phyloP scores from a whole-genome alignment of 169 alveolate genomes.

The Amoebophrya sp. region DNA sequence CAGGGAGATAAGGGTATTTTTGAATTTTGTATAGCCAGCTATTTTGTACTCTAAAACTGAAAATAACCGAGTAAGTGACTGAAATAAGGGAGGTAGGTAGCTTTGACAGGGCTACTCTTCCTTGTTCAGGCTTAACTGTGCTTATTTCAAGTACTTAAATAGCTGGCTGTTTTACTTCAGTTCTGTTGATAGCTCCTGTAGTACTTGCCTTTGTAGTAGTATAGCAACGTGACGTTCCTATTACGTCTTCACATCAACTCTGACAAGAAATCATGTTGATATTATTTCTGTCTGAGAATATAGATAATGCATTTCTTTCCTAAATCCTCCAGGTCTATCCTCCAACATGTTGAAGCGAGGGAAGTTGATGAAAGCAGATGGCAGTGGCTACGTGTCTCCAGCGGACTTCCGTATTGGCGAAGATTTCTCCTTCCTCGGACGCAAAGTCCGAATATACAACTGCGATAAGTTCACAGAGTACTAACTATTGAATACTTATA shows the following conservation, averaged over 20 bases:
- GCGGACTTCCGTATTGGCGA: neutral
- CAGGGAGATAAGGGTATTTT: slow-evolving; percentile 52
- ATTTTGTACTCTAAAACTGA: no score
- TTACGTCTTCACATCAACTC: no score
- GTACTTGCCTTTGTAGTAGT: neutral
- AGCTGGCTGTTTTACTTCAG: slow-evolving; percentile 49
- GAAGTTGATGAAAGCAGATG: neutral
- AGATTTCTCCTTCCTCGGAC: neutral
- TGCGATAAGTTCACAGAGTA: slow-evolving; percentile 15
- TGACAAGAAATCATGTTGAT: no score
- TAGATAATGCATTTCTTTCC: neutral
- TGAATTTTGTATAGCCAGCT: no score
- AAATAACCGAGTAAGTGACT: no score
- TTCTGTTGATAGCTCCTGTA: neutral
- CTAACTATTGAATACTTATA: no score
- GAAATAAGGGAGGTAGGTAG: no score
- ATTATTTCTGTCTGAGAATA: no score
- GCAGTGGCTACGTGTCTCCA: slow-evolving; percentile 3
- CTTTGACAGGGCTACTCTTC: no score
- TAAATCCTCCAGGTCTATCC: neutral
- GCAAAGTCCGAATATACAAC: neutral
- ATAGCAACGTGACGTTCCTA: neutral
- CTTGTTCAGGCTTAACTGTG: no score
- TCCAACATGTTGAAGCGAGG: neutral
- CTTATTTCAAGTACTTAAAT: slow-evolving; percentile 58